These are phyloP conservation scores for Porcisia deanei DNA, from an alignment of 208 protist species.

Conservation along the genomic window DNA sequence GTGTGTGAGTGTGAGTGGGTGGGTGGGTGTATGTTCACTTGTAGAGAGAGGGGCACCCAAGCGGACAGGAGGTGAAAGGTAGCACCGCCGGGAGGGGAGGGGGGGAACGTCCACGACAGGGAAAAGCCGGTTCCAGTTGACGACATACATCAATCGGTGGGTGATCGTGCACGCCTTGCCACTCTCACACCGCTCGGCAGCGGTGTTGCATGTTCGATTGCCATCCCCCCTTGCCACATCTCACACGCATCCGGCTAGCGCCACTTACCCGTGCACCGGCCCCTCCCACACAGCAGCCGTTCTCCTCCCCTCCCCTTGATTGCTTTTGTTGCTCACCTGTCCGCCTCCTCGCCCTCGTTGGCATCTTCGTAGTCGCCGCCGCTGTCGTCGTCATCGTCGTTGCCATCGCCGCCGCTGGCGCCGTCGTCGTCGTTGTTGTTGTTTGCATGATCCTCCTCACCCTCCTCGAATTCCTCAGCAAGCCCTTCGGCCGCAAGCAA, in stretches of 20 bases:
- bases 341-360: constrained; percentile 4
- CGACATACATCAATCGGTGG: not conserved
- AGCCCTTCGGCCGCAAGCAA: constrained; percentile 39
- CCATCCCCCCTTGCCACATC: not conserved
- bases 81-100: not conserved
- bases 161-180: not conserved
- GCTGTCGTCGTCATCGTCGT: no score
- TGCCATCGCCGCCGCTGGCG: constrained; percentile 17
- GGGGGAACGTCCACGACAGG: not conserved
- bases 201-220: not conserved
- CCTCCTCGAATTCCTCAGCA: constrained; percentile 17
- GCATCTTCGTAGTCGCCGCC: no score
- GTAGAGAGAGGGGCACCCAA: not conserved
- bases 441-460: constrained; percentile 16
- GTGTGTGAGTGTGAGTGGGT: no score
- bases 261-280: not conserved
- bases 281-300: no score
- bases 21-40: not conserved
- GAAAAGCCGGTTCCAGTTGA: not conserved
- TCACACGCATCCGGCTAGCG: no score
- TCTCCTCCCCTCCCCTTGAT: not conserved
- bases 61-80: not conserved
- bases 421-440: not conserved
- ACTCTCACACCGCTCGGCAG: not conserved
- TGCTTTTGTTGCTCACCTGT: not conserved